Base-by-base conservation (phyloP, 371 early-diverging fungal genomes). In the Syncephalastrum sp. region DNA sequence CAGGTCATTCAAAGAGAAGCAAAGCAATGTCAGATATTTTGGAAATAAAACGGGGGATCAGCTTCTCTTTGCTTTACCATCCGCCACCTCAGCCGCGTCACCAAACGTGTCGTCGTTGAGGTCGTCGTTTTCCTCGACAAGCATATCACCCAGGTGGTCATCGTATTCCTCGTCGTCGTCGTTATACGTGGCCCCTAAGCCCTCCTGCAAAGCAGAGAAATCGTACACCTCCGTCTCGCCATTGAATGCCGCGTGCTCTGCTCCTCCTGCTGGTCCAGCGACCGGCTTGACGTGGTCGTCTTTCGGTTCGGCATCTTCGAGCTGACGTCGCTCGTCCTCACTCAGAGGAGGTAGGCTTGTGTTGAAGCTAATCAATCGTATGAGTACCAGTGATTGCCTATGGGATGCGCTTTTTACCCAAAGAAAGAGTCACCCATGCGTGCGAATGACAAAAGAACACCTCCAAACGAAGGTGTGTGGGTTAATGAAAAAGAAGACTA, bases 81-180 rank as follows among this genome's bases (percentile, higher is more conserved):
- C 63, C 27, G 73, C 72, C 27, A 67, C 75, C 7, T 72, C 88
- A 38, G 73, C 72, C 27, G 67, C 75, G 8, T 72, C 88, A 21
- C 90, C 92, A 82, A 95, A 94, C 0, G 96, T 95, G 64, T 92
- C 88, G 63, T 88, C 90, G 61, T 95, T 94, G 50, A 85, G 76
- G 54, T 85, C 87, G 65, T 91, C 92, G 47, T 85, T 80, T 60
- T 84, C 88, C 57, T 91, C 93, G 24, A 85, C 82, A 14, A 93
- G 75, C 54, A 82, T 73, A 60, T 78, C 77, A 56, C 76, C 82
- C 27, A 82, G 60, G 21, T 71, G 68, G 44, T 78, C 77, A 42
- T 77, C 72, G 8, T 71, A 55, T 21, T 79, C 82, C 29, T 70
- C 75, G 25, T 79, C 64, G 21, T 63, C 68, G n/a, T 67, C 59